These are phyloP conservation scores for Starmerella cellae DNA, from an alignment of 805 yeast genomes.

Conservation along the genomic window DNA sequence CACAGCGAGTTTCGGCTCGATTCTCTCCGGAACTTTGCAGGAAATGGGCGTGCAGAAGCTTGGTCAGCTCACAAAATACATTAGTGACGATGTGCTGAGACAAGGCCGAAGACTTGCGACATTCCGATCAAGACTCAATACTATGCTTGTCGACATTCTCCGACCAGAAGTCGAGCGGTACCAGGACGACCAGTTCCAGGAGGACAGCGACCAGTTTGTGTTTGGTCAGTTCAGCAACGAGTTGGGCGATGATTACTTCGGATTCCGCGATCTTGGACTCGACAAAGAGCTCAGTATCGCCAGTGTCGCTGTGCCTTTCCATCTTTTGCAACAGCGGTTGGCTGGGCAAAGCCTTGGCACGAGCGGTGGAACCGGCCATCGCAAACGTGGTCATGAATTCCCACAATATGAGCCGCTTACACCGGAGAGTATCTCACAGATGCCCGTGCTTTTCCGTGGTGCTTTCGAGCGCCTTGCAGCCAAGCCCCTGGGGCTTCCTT, in stretches of 20 bases:
- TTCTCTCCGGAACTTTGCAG: constrained; percentile 48
- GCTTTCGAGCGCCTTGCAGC: background rate
- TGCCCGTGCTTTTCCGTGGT: constrained; percentile 9
- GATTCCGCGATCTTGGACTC: constrained; percentile 84
- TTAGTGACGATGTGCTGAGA: constrained; percentile 56
- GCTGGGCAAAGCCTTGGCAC: constrained; percentile 22
- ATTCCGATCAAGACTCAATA: constrained; percentile 50
- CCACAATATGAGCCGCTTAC: constrained; percentile 75
- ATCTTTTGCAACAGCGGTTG: constrained; percentile 46
- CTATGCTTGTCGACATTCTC: constrained; percentile 62
- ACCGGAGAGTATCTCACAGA: background rate
- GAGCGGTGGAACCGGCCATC: background rate
- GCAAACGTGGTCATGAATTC: constrained; percentile 1
- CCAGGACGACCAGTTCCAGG: constrained; percentile 67
- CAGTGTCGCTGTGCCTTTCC: constrained; percentile 78
- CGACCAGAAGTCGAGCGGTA: constrained; percentile 46
- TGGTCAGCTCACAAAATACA: constrained; percentile 59
- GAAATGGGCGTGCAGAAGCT: constrained; percentile 70
- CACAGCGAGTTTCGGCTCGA: constrained; percentile 31
- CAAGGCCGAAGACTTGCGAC: constrained; percentile 60
- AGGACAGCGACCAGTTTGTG: constrained; percentile 84
- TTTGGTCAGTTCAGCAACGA: constrained; percentile 92
- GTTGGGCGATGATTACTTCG: constrained; percentile 94
- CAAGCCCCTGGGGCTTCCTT: background rate
- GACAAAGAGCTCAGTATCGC: constrained; percentile 82